These are phyloP conservation scores for Niebla homalea DNA, from an alignment of 495 filamentous ascomycete genomes.

Conservation along the genomic window DNA sequence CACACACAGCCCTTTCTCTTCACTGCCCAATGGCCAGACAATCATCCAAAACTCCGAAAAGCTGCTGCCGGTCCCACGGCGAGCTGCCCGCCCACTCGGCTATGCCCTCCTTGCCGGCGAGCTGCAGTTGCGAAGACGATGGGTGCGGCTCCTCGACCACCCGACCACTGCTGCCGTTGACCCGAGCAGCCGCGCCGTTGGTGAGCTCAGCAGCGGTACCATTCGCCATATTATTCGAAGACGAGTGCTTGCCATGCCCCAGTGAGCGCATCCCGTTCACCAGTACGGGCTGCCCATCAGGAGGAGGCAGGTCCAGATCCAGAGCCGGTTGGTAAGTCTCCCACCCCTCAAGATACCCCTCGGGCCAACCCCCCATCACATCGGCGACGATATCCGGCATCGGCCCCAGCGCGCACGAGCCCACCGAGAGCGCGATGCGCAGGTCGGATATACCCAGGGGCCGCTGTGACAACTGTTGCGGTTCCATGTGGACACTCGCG, in stretches of 20 bases:
- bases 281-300: slow-evolving; percentile 34
- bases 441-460: slow-evolving; percentile 70
- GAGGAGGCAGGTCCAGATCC: neutral
- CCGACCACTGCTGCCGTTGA: slow-evolving; percentile 16
- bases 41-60: slow-evolving; percentile 59
- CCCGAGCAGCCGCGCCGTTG: slow-evolving; percentile 19
- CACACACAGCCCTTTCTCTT: neutral
- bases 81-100: slow-evolving; percentile 63
- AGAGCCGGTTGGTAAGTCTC: slow-evolving; percentile 9
- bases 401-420: slow-evolving; percentile 51
- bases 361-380: slow-evolving; percentile 58
- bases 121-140: slow-evolving; percentile 22
- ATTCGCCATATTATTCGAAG: neutral
- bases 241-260: neutral
- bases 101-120: slow-evolving; percentile 53
- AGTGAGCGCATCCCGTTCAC: slow-evolving; percentile 17
- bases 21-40: slow-evolving; percentile 37
- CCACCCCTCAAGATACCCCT: slow-evolving; percentile 57
- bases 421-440: slow-evolving; percentile 58
- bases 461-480: slow-evolving; percentile 29
- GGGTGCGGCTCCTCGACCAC: slow-evolving; percentile 12
- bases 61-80: slow-evolving; percentile 41
- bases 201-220: slow-evolving; percentile 3
- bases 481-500: slow-evolving; percentile 35
- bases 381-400: slow-evolving; percentile 62